These are phyloP conservation scores for Pythium dissotocum DNA, from an alignment of 352 stramenopile genomes.

Conservation along the genomic window DNA sequence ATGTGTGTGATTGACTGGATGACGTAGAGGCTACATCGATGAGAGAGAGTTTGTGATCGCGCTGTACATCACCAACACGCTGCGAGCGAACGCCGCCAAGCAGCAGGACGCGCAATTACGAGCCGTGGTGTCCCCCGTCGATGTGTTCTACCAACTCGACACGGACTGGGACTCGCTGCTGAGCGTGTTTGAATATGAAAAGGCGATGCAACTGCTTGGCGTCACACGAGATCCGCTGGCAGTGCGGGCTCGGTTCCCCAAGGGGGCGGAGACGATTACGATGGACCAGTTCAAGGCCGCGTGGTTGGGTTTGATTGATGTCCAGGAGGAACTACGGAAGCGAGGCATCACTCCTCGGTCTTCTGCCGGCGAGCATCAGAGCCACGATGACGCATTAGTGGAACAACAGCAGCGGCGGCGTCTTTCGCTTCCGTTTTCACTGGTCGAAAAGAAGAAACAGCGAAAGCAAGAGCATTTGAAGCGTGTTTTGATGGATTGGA, in stretches of 20 bases:
- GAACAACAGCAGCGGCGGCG: background rate
- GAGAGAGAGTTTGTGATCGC: constrained; percentile 73
- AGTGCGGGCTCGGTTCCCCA: constrained; percentile 35
- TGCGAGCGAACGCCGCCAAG: constrained; percentile 32
- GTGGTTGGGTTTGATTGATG: constrained; percentile 54
- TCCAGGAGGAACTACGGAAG: constrained; percentile 43
- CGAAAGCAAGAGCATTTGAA: constrained; percentile 34
- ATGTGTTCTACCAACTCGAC: constrained; percentile 65
- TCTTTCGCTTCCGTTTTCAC: background rate
- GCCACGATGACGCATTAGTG: background rate
- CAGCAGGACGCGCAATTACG: constrained; percentile 12
- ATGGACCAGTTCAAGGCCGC: constrained; percentile 59
- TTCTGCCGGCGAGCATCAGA: background rate
- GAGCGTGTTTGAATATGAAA: constrained; percentile 71
- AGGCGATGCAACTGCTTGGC: constrained; percentile 52
- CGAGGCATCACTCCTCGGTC: constrained; percentile 30
- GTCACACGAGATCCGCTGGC: constrained; percentile 25
- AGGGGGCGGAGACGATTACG: constrained; percentile 33
- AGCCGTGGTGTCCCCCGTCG: constrained; percentile 41
- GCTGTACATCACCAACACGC: constrained; percentile 75
- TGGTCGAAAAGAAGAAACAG: background rate
- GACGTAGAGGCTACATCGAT: constrained; percentile 57
- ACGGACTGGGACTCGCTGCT: constrained; percentile 58
- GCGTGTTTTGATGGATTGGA: constrained; percentile 36
- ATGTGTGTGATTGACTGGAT: background rate